Evolutionary conservation across 2,329 filamentous ascomycete species (phyloP), one percentile per base, ranked within the genome.

Genomic region (Emydomyces testavorans): DNA sequence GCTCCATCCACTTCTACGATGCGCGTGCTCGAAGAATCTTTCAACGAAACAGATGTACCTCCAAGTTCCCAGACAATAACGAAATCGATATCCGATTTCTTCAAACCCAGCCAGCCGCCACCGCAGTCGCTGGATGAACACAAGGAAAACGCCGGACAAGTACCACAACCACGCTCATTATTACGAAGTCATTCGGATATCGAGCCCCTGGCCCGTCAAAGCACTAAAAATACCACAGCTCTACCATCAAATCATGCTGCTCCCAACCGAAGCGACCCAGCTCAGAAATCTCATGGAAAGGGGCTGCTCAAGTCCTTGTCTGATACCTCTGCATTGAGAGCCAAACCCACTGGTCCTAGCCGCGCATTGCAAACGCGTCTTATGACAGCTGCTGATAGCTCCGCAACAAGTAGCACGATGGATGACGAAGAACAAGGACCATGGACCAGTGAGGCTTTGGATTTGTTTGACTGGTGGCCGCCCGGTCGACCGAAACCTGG

Each of bases 401-500:
- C 18, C 15, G 7, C 20, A 20, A 8, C 29, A 4, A 16, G 28
- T 24, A 20, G 15, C 18, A 7, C 15, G 13, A 21, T 29, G 16
- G 34, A 46, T 13, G 46, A 52, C n/a, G 50, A 47, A n/a, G 64
- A 65, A 35, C 56, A 63, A 49, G 66, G 66, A 0, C 65, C 66
- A 0, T 69, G 66, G 66, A 69, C 66, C 4, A 56, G 57, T 0
- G 66, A 69, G 51, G 66, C 66, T 11, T 54, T 65, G 21, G 64
- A 69, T 54, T 55, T 69, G 16, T 69, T 69, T 53, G 66, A 68
- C 37, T 69, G 64, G 52, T 69, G 66, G 66, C 66, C 66, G 13
- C 59, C 60, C 5, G 64, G 59, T n/a, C 57, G 62, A 41, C 54
- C 57, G 15, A 69, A 65, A 44, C 64, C 65, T 28, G 41, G 2